phyloP scores from a whole-genome alignment of 2,329 filamentous ascomycete species.

The Claviceps monticola region DNA sequence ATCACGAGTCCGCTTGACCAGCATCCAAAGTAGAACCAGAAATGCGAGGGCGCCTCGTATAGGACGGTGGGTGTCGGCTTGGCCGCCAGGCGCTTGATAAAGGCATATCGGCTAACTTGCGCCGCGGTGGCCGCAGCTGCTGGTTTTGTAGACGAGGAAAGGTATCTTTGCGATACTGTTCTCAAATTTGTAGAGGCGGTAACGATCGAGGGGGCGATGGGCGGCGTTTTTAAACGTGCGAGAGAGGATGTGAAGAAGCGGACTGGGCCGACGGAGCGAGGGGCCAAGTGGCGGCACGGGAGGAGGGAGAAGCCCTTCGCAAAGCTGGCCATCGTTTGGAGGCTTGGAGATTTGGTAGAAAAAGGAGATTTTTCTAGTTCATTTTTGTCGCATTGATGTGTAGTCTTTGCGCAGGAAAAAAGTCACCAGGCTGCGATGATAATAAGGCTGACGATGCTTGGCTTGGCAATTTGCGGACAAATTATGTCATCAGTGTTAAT shows the following conservation, averaged over 20 bases:
- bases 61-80: constrained; percentile 43
- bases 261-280: constrained; percentile 8
- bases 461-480: too few species aligned
- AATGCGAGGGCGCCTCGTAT: constrained; percentile 52
- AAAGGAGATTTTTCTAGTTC: background rate
- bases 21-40: constrained; percentile 46
- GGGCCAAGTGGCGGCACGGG: constrained; percentile 13
- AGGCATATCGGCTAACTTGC: constrained; percentile 25
- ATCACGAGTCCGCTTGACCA: constrained; percentile 37
- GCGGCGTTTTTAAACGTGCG: constrained; percentile 10
- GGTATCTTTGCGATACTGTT: background rate
- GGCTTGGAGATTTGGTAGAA: background rate
- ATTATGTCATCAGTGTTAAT: background rate
- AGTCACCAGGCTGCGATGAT: too few species aligned
- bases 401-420: too few species aligned
- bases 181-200: constrained; percentile 9
- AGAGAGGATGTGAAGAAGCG: constrained; percentile 19
- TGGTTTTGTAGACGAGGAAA: constrained; percentile 1
- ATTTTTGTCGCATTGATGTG: background rate
- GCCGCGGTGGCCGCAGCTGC: constrained; percentile 7
- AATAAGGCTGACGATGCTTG: too few species aligned
- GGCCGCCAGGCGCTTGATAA: constrained; percentile 40
- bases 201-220: constrained; percentile 3
- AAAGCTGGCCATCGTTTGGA: constrained; percentile 16
- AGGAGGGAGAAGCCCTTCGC: constrained; percentile 16